phyloP scores from a whole-genome alignment of 257 asterid species.

The Solanum ossicruentum region DNA sequence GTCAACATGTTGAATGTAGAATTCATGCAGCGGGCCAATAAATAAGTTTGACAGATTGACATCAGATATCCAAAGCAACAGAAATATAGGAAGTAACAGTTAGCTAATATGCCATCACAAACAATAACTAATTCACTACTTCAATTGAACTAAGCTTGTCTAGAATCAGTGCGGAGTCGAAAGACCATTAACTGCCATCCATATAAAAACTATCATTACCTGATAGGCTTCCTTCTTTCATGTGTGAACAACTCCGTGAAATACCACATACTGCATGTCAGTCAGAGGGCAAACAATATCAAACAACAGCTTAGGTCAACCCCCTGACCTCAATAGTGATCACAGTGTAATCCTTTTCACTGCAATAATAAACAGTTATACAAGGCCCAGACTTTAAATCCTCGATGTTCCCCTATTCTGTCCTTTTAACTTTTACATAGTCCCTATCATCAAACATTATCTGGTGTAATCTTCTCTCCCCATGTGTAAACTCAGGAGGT shows the following conservation, averaged over 20 bases:
- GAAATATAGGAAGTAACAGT: not conserved
- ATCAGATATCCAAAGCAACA: not conserved
- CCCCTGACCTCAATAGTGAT: conserved; percentile 58
- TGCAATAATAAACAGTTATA: conserved; percentile 45
- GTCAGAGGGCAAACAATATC: conserved; percentile 72
- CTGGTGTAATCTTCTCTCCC: conserved; percentile 80
- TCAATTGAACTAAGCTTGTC: not conserved
- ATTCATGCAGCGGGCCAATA: conserved; percentile 32
- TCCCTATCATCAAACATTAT: conserved; percentile 81
- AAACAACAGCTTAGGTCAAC: conserved; percentile 73
- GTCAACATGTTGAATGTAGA: conserved; percentile 65
- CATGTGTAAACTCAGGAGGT: conserved; percentile 53
- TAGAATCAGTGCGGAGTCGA: not conserved
- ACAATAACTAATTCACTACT: not conserved
- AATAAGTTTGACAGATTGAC: not conserved
- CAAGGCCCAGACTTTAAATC: conserved; percentile 37
- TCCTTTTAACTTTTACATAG: conserved; percentile 31
- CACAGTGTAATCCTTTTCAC: conserved; percentile 58
- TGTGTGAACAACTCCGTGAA: conserved; percentile 71
- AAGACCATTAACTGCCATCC: not conserved
- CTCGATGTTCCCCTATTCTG: conserved; percentile 11
- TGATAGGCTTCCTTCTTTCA: conserved; percentile 64
- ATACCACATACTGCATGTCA: conserved; percentile 78
- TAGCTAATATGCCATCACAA: not conserved
- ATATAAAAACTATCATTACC: conserved; percentile 16